Evolutionary conservation across 2,329 filamentous ascomycete genomes (phyloP), one percentile per base, ranked within the genome.

Genomic region (Fusarium sp.): DNA sequence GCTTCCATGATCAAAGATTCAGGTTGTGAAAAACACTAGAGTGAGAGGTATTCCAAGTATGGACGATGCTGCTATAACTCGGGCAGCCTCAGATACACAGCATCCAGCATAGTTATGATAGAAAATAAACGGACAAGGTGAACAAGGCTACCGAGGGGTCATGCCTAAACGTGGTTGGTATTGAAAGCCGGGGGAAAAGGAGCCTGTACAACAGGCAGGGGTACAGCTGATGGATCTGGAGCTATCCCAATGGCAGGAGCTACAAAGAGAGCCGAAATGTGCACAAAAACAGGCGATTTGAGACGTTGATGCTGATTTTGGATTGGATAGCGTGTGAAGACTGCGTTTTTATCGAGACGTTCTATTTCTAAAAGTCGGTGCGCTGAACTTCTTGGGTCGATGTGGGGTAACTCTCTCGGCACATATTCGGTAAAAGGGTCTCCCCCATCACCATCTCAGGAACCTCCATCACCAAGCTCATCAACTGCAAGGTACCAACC

Each of bases 21-120:
- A 74, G 33, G 77, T 73, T 74, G 60, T 42, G 58, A 49, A 31
- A 51, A 46, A 58, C 41, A 66, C 61, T 46, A 46, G 31, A 52
- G 31, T 31, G 48, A 39, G 44, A 60, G 33, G 27, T 37, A 45
- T 61, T 70, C 62, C 58, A 64, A 70, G 67, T 69, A 64, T 70
- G 76, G 57, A 66, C 60, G 76, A 79, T 76, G 82, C 82, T 83
- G 83, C 83, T 84, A 84, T 82, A 80, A 81, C 74, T 78, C 79
- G 70, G 81, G 82, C 83, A 84, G 83, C 83, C 77, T 79, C 77
- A 79, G 78, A 78, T 71, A 77, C 69, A 73, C 77, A 81, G 77
- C 81, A 84, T 83, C 73, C 82, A 83, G 80, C 83, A 84, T 84
- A 80, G 78, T 84, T 78, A 74, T 77, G 70, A 73, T 75, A 73